phyloP scores from a whole-genome alignment of 2,329 filamentous ascomycete genomes.

The Fusarium miscanthi region DNA sequence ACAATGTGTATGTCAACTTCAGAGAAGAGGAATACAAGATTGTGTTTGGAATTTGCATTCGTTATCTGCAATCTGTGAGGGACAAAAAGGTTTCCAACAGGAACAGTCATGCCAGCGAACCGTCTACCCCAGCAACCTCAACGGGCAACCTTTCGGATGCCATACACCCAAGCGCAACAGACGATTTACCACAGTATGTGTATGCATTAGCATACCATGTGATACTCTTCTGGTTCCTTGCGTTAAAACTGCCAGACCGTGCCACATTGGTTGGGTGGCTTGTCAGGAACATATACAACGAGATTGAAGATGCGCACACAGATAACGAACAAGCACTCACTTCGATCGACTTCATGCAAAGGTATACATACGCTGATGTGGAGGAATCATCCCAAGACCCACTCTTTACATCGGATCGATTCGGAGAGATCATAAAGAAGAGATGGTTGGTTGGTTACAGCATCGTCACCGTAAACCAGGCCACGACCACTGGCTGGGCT shows the following conservation, averaged over 20 bases:
- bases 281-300: constrained; percentile 83
- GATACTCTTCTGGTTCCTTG: constrained; percentile 96
- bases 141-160: constrained; percentile 33
- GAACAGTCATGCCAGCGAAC: constrained; percentile 59
- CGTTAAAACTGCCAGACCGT: constrained; percentile 85
- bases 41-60: constrained; percentile 94
- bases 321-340: constrained; percentile 94
- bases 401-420: constrained; percentile 71
- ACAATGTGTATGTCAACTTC: constrained; percentile 87
- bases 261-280: constrained; percentile 91
- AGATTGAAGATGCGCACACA: constrained; percentile 76
- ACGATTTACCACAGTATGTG: constrained; percentile 92
- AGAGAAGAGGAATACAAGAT: constrained; percentile 91
- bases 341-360: constrained; percentile 94
- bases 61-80: constrained; percentile 89
- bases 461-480: constrained; percentile 79
- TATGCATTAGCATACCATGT: constrained; percentile 94
- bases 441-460: constrained; percentile 80
- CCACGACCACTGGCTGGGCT: constrained; percentile 73
- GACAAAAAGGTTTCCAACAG: constrained; percentile 68
- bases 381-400: constrained; percentile 78
- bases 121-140: constrained; percentile 46
- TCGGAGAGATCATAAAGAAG: constrained; percentile 74
- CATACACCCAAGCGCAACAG: constrained; percentile 54
- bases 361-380: constrained; percentile 85